Conservation (phyloP, 306 rosid species). For the Macrotyloma uniflorum region DNA sequence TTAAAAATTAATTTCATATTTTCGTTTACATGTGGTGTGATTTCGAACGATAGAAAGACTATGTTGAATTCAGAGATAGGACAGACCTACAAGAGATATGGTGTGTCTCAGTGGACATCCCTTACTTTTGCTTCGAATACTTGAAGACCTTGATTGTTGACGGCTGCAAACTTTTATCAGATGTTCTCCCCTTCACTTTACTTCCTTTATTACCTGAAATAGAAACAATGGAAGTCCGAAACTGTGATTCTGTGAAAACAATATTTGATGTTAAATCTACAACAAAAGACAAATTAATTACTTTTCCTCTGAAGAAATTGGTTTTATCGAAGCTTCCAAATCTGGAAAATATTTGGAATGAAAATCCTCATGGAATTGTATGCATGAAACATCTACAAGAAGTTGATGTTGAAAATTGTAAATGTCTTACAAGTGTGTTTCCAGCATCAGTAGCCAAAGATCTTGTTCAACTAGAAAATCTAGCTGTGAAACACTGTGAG, state of each 20-base stretch:
- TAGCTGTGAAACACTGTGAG: background rate
- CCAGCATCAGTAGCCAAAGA: conserved; percentile 26
- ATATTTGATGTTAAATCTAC: background rate
- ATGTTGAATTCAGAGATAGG: too few species aligned
- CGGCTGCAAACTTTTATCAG: background rate
- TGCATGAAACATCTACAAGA: background rate
- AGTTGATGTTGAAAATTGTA: background rate
- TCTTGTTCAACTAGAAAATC: conserved; percentile 15
- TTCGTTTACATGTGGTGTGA: too few species aligned
- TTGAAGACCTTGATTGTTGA: background rate
- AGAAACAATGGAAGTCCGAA: background rate
- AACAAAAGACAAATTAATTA: too few species aligned
- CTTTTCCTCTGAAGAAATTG: too few species aligned
- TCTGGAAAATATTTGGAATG: background rate
- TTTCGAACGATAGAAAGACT: too few species aligned
- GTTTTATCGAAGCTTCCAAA: too few species aligned
- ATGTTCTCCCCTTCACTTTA: background rate
- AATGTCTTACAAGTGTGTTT: conserved; percentile 29
- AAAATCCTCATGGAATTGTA: conserved; percentile 13
- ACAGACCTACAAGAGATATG: background rate
- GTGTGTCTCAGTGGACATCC: background rate
- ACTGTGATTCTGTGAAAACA: background rate
- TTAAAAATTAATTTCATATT: too few species aligned
- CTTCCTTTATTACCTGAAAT: too few species aligned
- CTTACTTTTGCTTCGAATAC: background rate